These are phyloP conservation scores for Butyriboletus regius DNA, from an alignment of 1,284 basidiomycete genomes.

Conservation along the genomic window DNA sequence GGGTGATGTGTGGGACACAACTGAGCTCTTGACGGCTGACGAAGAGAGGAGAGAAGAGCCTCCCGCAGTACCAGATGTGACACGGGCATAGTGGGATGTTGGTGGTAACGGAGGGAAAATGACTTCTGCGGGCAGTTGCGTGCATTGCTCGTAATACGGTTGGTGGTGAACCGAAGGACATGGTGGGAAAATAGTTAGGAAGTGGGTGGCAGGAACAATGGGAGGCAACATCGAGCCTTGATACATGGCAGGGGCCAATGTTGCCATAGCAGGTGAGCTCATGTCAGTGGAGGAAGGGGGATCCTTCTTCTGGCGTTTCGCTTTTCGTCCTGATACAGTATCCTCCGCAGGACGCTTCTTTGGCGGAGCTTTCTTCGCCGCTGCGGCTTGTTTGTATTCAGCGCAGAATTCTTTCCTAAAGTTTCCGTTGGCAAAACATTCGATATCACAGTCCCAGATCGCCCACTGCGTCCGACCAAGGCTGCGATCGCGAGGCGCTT, in stretches of 20 bases:
- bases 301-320: constrained; percentile 46
- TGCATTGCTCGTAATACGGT: constrained; percentile 57
- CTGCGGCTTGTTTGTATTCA: constrained; percentile 45
- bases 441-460: constrained; percentile 63
- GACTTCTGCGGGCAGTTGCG: constrained; percentile 48
- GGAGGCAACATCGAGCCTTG: constrained; percentile 24
- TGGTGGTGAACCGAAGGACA: constrained; percentile 61
- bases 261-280: constrained; percentile 19
- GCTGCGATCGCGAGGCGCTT: constrained; percentile 57
- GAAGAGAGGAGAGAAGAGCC: constrained; percentile 25
- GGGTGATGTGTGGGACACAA: constrained; percentile 23
- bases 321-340: constrained; percentile 33
- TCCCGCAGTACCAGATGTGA: constrained; percentile 12
- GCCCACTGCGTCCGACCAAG: constrained; percentile 71
- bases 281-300: constrained; percentile 22
- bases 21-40: constrained; percentile 22
- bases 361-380: constrained; percentile 33
- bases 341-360: constrained; percentile 39
- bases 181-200: constrained; percentile 49
- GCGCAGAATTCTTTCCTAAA: constrained; percentile 65
- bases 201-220: constrained; percentile 35
- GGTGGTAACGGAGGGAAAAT: constrained; percentile 65
- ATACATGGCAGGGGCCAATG: constrained; percentile 6
- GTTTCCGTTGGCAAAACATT: constrained; percentile 62
- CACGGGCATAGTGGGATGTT: constrained; percentile 38